Percentiles rank a stretch among this genome's conserved stretches.
Evolutionary conservation across 2,329 filamentous ascomycete genomes (phyloP).

Genomic region (Xylaria sp.): DNA sequence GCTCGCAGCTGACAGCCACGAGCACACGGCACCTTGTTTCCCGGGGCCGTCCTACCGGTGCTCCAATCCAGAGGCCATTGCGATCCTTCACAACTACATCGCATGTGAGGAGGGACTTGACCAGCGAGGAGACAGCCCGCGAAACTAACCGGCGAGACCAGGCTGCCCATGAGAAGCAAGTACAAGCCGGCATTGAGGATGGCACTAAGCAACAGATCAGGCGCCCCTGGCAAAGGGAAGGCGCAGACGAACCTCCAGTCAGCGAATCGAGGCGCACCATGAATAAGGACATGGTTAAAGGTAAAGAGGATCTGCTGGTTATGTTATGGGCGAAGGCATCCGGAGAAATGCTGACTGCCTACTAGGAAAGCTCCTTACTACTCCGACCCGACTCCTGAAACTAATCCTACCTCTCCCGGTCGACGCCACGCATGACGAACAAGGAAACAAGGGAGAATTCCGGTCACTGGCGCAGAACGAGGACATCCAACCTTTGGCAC

Average conservation of each 20-base stretch:
- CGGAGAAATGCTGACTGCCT: background rate
- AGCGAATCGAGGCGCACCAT: constrained; percentile 46
- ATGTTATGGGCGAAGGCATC: background rate
- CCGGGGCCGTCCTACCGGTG: constrained; percentile 5
- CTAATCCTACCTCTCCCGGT: constrained; percentile 66
- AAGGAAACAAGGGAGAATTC: constrained; percentile 42
- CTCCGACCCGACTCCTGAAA: constrained; percentile 71
- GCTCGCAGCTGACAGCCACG: constrained; percentile 29
- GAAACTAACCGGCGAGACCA: constrained; percentile 35
- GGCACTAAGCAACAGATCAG: constrained; percentile 58
- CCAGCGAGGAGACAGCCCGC: constrained; percentile 28
- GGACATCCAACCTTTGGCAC: constrained; percentile 79
- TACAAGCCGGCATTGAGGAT: constrained; percentile 37
- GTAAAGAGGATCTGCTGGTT: constrained; percentile 41
- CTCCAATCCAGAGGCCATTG: background rate
- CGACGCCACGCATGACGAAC: constrained; percentile 58
- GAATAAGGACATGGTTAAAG: constrained; percentile 63
- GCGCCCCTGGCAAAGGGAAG: constrained; percentile 66
- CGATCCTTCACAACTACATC: constrained; percentile 24
- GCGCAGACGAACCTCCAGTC: constrained; percentile 60
- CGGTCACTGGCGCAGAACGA: constrained; percentile 55
- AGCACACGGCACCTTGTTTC: constrained; percentile 20
- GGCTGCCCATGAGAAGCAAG: constrained; percentile 36
- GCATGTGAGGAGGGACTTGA: constrained; percentile 10
- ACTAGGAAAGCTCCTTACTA: constrained; percentile 70